Percentiles rank a stretch among this genome's conserved stretches.
Evolutionary conservation across 305 asterid genomes (phyloP).

Genomic region (Solanum hybrid): DNA sequence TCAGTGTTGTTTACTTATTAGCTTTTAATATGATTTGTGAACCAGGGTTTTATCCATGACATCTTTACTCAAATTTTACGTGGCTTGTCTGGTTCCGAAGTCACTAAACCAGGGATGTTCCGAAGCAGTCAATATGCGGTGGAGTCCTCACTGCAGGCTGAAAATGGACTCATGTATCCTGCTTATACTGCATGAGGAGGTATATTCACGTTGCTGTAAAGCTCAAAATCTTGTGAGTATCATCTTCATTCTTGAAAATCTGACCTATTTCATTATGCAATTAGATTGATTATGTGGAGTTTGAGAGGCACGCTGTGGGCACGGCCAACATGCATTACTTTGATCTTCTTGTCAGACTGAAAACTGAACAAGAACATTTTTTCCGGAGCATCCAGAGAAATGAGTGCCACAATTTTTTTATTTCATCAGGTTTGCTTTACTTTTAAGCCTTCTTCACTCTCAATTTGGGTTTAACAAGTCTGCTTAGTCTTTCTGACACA

Average conservation of each 20-base stretch:
- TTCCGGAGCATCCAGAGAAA: constrained; percentile 90
- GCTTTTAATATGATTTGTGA: constrained; percentile 8
- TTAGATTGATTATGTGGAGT: constrained; percentile 93
- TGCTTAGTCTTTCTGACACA: constrained; percentile 2
- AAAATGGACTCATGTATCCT: constrained; percentile 95
- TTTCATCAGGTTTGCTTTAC: constrained; percentile 57
- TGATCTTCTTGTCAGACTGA: constrained; percentile 80
- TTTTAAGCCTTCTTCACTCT: neutral
- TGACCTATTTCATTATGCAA: constrained; percentile 10
- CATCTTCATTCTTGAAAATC: constrained; percentile 7
- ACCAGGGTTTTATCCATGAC: constrained; percentile 82
- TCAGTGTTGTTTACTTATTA: neutral
- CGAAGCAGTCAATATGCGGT: constrained; percentile 86
- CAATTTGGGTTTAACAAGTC: neutral
- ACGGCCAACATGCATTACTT: constrained; percentile 96
- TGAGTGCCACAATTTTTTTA: constrained; percentile 58
- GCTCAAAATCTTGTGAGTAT: neutral
- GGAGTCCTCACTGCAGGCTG: constrained; percentile 96
- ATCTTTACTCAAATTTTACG: constrained; percentile 61
- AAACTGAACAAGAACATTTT: constrained; percentile 91
- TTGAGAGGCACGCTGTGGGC: constrained; percentile 94
- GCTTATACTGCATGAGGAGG: constrained; percentile 98
- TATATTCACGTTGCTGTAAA: constrained; percentile 12
- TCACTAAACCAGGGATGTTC: constrained; percentile 89
- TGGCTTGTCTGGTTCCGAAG: constrained; percentile 83